Evolutionary conservation across 2,329 filamentous ascomycete genomes (phyloP).

Genomic region (Leptographium wingfieldii): DNA sequence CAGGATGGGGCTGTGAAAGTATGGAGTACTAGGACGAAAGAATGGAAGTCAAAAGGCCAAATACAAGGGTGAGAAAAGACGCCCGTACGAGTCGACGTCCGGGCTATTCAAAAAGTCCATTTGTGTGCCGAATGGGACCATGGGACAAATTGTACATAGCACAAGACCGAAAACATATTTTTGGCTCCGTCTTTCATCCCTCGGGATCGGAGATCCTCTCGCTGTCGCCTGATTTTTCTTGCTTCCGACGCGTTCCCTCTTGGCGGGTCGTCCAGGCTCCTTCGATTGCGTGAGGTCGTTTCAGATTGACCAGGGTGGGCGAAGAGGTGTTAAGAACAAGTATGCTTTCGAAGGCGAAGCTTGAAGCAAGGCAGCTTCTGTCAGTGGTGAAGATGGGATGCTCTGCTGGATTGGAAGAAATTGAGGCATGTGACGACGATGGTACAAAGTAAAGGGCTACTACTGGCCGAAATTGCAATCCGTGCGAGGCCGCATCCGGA

Average conservation of each 20-base stretch:
- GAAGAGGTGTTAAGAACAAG: neutral
- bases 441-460: no score
- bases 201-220: neutral
- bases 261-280: slow-evolving; percentile 4
- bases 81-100: neutral
- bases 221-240: neutral
- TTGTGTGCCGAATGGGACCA: neutral
- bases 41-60: neutral
- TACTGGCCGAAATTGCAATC: no score
- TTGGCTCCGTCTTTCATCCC: neutral
- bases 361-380: no score
- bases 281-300: slow-evolving; percentile 26
- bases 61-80: neutral
- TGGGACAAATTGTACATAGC: no score
- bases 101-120: neutral
- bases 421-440: no score
- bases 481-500: neutral
- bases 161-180: neutral
- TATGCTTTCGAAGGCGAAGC: neutral
- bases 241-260: neutral
- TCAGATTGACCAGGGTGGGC: slow-evolving; percentile 17
- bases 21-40: neutral
- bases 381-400: no score
- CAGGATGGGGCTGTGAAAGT: neutral
- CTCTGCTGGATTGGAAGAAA: no score